Conservation (phyloP, 1,284 basidiomycete species). For the Trichosporon inkin region DNA sequence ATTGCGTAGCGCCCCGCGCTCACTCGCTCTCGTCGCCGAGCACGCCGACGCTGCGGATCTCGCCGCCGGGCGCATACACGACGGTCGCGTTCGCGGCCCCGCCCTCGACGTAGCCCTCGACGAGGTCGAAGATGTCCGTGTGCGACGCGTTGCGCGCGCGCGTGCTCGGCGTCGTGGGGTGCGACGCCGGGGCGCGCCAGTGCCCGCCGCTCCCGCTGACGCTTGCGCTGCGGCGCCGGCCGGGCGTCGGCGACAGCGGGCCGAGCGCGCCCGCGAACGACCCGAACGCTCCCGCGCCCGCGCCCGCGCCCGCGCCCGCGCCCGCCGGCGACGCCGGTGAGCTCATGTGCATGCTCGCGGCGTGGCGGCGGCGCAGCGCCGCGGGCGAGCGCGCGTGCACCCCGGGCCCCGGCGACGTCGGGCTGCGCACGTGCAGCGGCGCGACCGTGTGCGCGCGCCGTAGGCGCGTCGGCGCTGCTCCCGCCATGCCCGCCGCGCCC, state of each 20-base stretch:
- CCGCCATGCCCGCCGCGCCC: neutral
- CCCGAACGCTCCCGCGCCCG: neutral
- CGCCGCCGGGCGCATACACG: constrained; percentile 44
- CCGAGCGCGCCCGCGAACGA: constrained; percentile 17
- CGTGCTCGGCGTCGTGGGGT: constrained; percentile 33
- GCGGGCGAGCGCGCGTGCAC: neutral
- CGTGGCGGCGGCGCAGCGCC: constrained; percentile 24
- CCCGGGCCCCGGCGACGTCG: neutral
- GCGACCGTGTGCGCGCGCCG: constrained; percentile 17
- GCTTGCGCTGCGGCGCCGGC: constrained; percentile 18
- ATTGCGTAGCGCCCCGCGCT: too few relatives aligned
- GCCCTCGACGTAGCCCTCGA: constrained; percentile 45
- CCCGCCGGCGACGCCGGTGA: constrained; percentile 29
- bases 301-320: too few relatives aligned
- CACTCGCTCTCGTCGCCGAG: constrained; percentile 32
- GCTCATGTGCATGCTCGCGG: constrained; percentile 19
- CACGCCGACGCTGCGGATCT: constrained; percentile 40
- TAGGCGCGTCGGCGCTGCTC: constrained; percentile 3
- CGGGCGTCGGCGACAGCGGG: constrained; percentile 35
- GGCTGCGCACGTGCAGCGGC: constrained; percentile 2
- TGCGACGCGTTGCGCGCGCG: constrained; percentile 41
- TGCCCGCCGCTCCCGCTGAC: too few relatives aligned
- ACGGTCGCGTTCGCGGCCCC: constrained; percentile 49
- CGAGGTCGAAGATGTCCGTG: constrained; percentile 44
- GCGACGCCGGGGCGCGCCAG: constrained; percentile 31